phyloP scores from a whole-genome alignment of 2,329 filamentous ascomycete genomes.

The Onygenales sp. region DNA sequence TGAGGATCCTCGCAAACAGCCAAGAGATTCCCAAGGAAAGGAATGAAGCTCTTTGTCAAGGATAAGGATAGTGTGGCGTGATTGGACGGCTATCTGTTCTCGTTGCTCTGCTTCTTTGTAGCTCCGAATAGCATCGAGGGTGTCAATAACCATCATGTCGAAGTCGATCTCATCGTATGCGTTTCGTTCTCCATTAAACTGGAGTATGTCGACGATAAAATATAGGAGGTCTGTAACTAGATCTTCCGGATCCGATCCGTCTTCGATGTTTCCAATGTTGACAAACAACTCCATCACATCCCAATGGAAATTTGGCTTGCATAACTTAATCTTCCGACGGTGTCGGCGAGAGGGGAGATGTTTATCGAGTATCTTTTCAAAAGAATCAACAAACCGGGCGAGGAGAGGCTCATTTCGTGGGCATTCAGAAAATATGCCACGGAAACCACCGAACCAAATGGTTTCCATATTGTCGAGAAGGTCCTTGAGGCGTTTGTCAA shows the following conservation, averaged over 20 bases:
- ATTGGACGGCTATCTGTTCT: constrained; percentile 17
- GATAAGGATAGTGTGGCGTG: constrained; percentile 69
- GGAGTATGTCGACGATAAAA: constrained; percentile 90
- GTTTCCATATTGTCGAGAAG: constrained; percentile 80
- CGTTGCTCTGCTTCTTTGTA: constrained; percentile 52
- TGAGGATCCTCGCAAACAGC: constrained; percentile 68
- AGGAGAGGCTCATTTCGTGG: constrained; percentile 54
- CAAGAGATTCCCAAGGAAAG: constrained; percentile 93
- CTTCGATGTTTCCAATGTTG: constrained; percentile 65
- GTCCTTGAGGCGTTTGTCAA: constrained; percentile 68
- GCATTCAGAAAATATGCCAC: constrained; percentile 79
- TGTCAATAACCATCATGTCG: constrained; percentile 80
- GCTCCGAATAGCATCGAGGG: constrained; percentile 68
- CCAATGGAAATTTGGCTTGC: constrained; percentile 47
- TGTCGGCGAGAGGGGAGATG: constrained; percentile 73
- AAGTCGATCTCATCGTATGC: constrained; percentile 98
- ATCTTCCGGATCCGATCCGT: constrained; percentile 72
- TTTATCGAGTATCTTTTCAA: constrained; percentile 70
- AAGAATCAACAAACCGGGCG: constrained; percentile 64
- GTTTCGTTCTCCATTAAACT: constrained; percentile 92
- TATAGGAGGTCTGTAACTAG: constrained; percentile 86
- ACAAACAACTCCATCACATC: constrained; percentile 80
- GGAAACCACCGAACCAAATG: constrained; percentile 92
- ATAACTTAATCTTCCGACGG: constrained; percentile 45
- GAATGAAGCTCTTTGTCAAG: constrained; percentile 83